Evolutionary conservation across 352 stramenopile species (phyloP), one percentile per base, ranked within the genome.

Genomic region (Aphanomyces invadans): DNA sequence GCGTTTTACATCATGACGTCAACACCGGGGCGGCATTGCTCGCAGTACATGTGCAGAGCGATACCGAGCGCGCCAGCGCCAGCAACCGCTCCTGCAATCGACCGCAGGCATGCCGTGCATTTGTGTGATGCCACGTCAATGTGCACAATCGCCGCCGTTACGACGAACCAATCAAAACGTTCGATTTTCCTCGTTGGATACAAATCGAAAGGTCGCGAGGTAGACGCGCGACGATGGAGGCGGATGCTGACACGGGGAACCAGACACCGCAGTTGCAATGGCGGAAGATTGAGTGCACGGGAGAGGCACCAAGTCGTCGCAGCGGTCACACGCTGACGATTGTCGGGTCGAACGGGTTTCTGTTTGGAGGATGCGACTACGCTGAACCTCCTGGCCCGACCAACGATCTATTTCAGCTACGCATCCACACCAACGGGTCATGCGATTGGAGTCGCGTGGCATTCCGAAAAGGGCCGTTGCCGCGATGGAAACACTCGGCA

Each of bases 351-450:
- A 95, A 78, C 60, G 83, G 79, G 17, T 98, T 94, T 67, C 75
- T 98, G 15, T 98, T 98, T 74, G 95, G 94, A 39, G 95, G 95
- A 29, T 96, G 81, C 73, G 89, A 96, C 73, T 86, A 95, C 60
- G 61, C 74, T 19, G 78, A 93, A 31, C 83, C 89, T 7, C 91
- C 94, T 1, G 92, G 92, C 0, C 95, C 94, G 10, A 98, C 88
- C 0, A 96, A 94, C 65, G 90, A 98, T 57, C 77, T 97, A 10
- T 98, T 92, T 68, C 89, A 97, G 76, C 80, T 98, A 33, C 91
- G 97, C 44, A 90, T 92, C 66, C 83, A 83, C 36, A 73, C 70
- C 25, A 89, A 75, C 57, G 68, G 76, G 12, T 71, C 80, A 7
- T 90, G 81, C 51, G 82, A 92, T 51, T 92, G 83, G 83, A 79